Percentiles rank a stretch among this genome's conserved stretches.
Evolutionary conservation across 1,284 basidiomycete genomes (phyloP).

Genomic region (Bjerkandera adusta): DNA sequence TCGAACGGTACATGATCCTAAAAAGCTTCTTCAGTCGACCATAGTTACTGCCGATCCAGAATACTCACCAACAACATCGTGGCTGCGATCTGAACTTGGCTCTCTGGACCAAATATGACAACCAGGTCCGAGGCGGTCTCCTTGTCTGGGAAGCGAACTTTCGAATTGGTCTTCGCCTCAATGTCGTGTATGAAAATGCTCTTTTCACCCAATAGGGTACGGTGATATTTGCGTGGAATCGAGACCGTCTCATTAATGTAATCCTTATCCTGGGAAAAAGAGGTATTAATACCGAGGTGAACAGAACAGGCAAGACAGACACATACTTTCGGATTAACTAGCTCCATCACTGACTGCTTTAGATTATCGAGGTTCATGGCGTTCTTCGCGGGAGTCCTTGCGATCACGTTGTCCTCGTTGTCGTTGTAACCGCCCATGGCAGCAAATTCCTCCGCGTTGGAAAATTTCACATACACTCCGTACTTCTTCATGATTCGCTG

Average conservation of each 20-base stretch:
- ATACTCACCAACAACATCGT: constrained; percentile 86
- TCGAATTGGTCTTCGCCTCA: constrained; percentile 94
- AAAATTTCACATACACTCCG: constrained; percentile 99
- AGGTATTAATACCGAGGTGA: constrained; percentile 9
- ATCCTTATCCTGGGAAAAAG: constrained; percentile 79
- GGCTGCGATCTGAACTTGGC: constrained; percentile 94
- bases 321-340: constrained; percentile 90
- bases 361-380: constrained; percentile 93
- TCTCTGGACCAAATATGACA: constrained; percentile 94
- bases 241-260: constrained; percentile 92
- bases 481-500: constrained; percentile 99
- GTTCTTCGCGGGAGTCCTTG: constrained; percentile 97
- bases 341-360: constrained; percentile 96
- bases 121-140: constrained; percentile 92
- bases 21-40: constrained; percentile 18
- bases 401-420: constrained; percentile 98
- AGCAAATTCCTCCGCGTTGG: constrained; percentile 97
- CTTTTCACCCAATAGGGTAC: constrained; percentile 94
- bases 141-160: constrained; percentile 93
- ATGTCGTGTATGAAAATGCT: constrained; percentile 97
- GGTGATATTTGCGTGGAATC: constrained; percentile 93
- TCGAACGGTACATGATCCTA: constrained; percentile 98
- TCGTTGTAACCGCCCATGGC: constrained; percentile 94
- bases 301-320: constrained; percentile 3
- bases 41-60: constrained; percentile 9